These are phyloP conservation scores for Tolypocladium ophioglossoides DNA, from an alignment of 2,329 filamentous ascomycete species.

Conservation along the genomic window DNA sequence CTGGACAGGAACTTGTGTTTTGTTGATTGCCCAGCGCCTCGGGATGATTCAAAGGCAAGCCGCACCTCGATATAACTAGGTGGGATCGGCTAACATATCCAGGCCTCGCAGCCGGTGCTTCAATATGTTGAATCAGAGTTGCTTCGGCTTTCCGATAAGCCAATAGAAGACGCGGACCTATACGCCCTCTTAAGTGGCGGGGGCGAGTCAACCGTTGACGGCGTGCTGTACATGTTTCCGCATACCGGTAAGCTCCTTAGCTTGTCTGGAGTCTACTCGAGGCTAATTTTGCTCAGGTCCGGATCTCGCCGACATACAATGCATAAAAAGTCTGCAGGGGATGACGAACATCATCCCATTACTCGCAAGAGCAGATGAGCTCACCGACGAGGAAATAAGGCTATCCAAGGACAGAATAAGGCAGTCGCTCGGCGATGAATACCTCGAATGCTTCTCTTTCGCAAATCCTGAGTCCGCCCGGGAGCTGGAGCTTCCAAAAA, in stretches of 20 bases:
- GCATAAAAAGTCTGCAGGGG: constrained; percentile 56
- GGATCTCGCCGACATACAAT: constrained; percentile 48
- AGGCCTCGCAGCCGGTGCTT: constrained; percentile 43
- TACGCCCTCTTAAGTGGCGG: constrained; percentile 68
- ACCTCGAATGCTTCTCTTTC: constrained; percentile 59
- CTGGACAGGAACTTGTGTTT: constrained; percentile 91
- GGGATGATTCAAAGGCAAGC: constrained; percentile 41
- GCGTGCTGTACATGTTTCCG: constrained; percentile 71
- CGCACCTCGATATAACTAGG: not conserved
- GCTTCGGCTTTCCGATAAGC: constrained; percentile 24
- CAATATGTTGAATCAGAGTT: constrained; percentile 56
- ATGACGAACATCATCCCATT: constrained; percentile 81
- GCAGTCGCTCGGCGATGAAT: constrained; percentile 43
- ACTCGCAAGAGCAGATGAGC: constrained; percentile 64
- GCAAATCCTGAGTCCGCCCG: constrained; percentile 20
- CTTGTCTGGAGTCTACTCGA: not conserved
- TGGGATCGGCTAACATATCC: constrained; percentile 11
- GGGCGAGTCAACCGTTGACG: constrained; percentile 76
- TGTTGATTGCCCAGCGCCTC: constrained; percentile 68
- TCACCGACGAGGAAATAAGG: constrained; percentile 46
- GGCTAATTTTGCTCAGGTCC: constrained; percentile 18
- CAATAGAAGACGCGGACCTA: constrained; percentile 64
- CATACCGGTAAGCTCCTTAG: constrained; percentile 43
- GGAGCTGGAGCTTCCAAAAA: constrained; percentile 23
- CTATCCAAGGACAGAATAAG: constrained; percentile 49